These are phyloP conservation scores for Phytophthora cactorum DNA, from an alignment of 352 stramenopile genomes.

Conservation along the genomic window DNA sequence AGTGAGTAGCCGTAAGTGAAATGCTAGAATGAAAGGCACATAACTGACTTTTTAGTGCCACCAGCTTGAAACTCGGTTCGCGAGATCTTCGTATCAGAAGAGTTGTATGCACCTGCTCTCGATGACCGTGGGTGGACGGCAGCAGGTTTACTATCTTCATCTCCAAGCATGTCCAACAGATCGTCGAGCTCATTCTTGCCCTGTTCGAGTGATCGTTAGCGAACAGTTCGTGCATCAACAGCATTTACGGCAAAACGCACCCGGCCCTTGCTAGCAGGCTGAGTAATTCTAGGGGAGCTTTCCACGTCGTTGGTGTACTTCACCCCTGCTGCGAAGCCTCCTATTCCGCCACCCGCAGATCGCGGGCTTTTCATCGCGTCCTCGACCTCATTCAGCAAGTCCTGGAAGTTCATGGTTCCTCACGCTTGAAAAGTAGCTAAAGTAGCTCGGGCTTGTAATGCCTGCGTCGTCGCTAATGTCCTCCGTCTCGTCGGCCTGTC, in stretches of 20 bases:
- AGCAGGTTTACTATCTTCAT: constrained; percentile 43
- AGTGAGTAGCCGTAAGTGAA: neutral
- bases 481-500: constrained; percentile 24
- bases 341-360: constrained; percentile 9
- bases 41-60: constrained; percentile 65
- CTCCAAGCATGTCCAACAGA: constrained; percentile 68
- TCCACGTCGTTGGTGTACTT: constrained; percentile 16
- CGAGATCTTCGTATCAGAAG: constrained; percentile 11
- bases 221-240: neutral
- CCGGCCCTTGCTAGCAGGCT: constrained; percentile 19
- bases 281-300: constrained; percentile 12
- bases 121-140: constrained; percentile 42
- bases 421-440: neutral
- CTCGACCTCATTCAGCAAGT: constrained; percentile 78
- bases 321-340: constrained; percentile 8
- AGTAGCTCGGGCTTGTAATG: too few species aligned
- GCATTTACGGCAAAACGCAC: constrained; percentile 9
- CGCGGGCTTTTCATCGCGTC: constrained; percentile 55
- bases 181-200: constrained; percentile 74
- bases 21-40: neutral
- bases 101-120: constrained; percentile 23
- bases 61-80: constrained; percentile 45
- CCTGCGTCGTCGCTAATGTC: too few species aligned
- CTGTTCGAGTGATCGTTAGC: constrained; percentile 12
- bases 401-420: constrained; percentile 68